Evolutionary conservation across 2,329 filamentous ascomycete genomes (phyloP).

Genomic region (Aspergillus tubingensis): DNA sequence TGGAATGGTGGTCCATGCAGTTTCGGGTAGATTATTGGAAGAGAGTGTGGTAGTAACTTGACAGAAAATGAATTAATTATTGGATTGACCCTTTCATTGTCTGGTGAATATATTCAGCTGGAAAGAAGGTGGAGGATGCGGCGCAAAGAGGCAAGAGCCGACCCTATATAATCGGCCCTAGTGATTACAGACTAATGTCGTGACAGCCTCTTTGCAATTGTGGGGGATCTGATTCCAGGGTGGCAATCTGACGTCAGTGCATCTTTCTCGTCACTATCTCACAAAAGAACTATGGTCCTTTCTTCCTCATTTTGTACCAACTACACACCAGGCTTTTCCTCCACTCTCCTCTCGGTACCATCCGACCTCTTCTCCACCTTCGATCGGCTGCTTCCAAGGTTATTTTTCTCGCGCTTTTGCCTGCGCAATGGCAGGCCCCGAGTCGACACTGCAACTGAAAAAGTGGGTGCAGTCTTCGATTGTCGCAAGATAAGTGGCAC

Average conservation of each 20-base stretch:
- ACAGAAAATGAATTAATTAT: background rate
- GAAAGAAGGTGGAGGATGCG: background rate
- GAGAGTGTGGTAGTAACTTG: background rate
- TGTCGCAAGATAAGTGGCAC: background rate
- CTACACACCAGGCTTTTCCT: background rate
- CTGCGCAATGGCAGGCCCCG: background rate
- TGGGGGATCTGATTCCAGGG: conserved; percentile 9
- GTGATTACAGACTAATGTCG: background rate
- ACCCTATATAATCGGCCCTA: background rate
- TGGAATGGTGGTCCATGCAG: background rate
- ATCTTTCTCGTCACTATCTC: background rate
- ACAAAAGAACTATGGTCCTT: background rate
- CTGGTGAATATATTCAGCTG: too few relatives aligned
- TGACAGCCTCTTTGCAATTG: conserved; percentile 1
- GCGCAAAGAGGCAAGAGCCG: background rate
- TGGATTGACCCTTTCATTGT: too few relatives aligned
- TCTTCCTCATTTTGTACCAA: background rate
- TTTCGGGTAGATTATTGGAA: background rate
- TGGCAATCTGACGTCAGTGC: conserved; percentile 10
- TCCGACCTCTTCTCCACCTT: background rate
- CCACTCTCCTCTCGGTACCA: background rate
- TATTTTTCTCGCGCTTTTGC: background rate
- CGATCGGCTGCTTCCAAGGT: background rate
- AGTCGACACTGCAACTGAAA: background rate
- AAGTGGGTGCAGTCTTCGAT: background rate